Evolutionary conservation across 164 flowering plant species (phyloP), one percentile per base, ranked within the genome.

Genomic region (Macadamia tetraphylla): DNA sequence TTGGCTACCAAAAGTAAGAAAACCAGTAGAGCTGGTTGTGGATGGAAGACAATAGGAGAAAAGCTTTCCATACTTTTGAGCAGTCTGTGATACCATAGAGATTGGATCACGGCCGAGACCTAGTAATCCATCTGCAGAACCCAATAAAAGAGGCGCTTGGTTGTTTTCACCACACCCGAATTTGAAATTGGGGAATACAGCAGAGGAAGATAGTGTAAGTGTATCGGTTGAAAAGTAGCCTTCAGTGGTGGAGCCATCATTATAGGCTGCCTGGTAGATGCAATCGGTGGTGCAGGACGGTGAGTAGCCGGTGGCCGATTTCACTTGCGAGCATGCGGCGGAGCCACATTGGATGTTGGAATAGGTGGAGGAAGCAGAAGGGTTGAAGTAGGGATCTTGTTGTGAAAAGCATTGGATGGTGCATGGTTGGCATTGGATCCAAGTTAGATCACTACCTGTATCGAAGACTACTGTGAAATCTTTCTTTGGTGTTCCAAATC

Each of bases 31-130:
- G 35, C 63, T 55, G 2, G 66, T 40, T 7, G 60, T 14, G 23
- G 77, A 35, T 8, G 78, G 75, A 12, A 75, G 75, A 62, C 78
- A 75, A 63, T 71, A 71, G 18, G 75, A 75, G 58, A 71, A 75
- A 31, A 60, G 32, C 18, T 31, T 14, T 3, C 17, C 62, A 29
- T n/a, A 57, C 30, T 31, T 31, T 6, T 6, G 6, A n/a, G 61
- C 30, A 3, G 70, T 58, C 44, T 67, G 70, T 9, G 63, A 58
- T 23, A 67, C 8, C 7, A 67, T 29, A 35, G 70, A 58, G 31
- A 67, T n/a, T 13, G 14, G 6, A 14, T 30, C 57, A 3, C n/a
- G 15, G 46, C 70, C 63, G 1, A 67, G 48, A 40, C 63, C 63
- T 6, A 67, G 70, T 17, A 67, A 1, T 6, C 70, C 70, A 1